A percentile compares a stretch with the other conserved stretches of the same genome.
These are phyloP conservation scores for Aspergillaceae sp. DNA, from an alignment of 2,329 filamentous ascomycete species.

Conservation along the genomic window DNA sequence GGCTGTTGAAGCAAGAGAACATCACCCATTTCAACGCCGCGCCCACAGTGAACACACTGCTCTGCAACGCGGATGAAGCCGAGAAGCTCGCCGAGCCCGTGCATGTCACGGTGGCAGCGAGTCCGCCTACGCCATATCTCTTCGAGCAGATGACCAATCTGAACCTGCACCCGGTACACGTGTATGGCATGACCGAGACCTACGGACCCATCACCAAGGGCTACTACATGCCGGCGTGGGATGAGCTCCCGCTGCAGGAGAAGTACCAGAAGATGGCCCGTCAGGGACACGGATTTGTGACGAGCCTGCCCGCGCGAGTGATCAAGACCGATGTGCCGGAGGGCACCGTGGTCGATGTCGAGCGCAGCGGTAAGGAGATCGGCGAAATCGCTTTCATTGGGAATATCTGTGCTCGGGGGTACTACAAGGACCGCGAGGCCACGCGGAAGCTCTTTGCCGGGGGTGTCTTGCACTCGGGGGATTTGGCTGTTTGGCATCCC, in stretches of 20 bases:
- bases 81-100: slow-evolving; percentile 61
- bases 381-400: slow-evolving; percentile 80
- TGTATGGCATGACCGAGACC: slow-evolving; percentile 81
- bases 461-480: slow-evolving; percentile 78
- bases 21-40: slow-evolving; percentile 96
- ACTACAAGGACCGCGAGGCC: slow-evolving; percentile 82
- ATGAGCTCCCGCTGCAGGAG: slow-evolving; percentile 61
- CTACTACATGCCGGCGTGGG: slow-evolving; percentile 79
- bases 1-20: slow-evolving; percentile 70
- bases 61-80: slow-evolving; percentile 73
- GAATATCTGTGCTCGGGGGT: slow-evolving; percentile 86
- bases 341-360: slow-evolving; percentile 58
- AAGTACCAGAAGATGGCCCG: slow-evolving; percentile 86
- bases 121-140: slow-evolving; percentile 77
- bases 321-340: slow-evolving; percentile 69
- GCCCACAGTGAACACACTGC: slow-evolving; percentile 88
- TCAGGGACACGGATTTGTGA: slow-evolving; percentile 86
- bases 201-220: slow-evolving; percentile 95
- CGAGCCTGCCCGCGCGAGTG: slow-evolving; percentile 69
- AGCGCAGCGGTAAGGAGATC: slow-evolving; percentile 63
- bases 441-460: slow-evolving; percentile 81
- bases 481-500: slow-evolving; percentile 85
- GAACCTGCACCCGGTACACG: slow-evolving; percentile 84
- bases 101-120: slow-evolving; percentile 84
- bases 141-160: slow-evolving; percentile 86